A percentile compares a stretch with the other conserved stretches of the same genome.
These are phyloP conservation scores for Alnus glutinosa DNA, from an alignment of 306 rosid species.

Conservation along the genomic window DNA sequence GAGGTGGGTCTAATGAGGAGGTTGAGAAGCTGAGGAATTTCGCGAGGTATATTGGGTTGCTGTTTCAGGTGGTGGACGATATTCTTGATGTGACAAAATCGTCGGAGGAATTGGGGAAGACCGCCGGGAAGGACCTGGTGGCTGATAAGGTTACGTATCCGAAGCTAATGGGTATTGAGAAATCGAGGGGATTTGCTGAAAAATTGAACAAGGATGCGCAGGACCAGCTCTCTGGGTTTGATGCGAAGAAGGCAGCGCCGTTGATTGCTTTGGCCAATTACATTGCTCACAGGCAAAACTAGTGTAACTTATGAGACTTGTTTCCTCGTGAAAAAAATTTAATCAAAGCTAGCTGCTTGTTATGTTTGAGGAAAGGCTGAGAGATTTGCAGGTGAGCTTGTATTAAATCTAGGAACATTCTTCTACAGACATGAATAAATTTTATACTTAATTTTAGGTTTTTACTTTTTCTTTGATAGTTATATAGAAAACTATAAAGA, in stretches of 20 bases:
- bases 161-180: constrained; percentile 61
- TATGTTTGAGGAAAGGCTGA: background rate
- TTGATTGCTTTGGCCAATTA: constrained; percentile 64
- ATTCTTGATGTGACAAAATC: constrained; percentile 78
- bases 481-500: no score
- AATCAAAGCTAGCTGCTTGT: background rate
- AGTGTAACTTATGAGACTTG: constrained; percentile 10
- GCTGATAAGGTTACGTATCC: constrained; percentile 81
- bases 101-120: constrained; percentile 72
- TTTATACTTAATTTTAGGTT: background rate
- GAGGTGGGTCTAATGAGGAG: constrained; percentile 57
- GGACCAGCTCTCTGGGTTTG: constrained; percentile 53
- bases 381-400: background rate
- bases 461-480: background rate
- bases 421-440: background rate
- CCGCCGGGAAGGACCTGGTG: constrained; percentile 79
- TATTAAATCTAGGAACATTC: background rate
- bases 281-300: constrained; percentile 64
- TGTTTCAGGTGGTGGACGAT: constrained; percentile 88
- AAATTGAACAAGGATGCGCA: constrained; percentile 53
- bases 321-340: background rate
- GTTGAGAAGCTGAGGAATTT: constrained; percentile 57
- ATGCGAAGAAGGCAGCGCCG: constrained; percentile 53
- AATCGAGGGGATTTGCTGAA: constrained; percentile 63
- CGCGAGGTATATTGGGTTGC: constrained; percentile 59